Conservation (phyloP, 352 stramenopile genomes). For the Globisporangium ultimum region DNA sequence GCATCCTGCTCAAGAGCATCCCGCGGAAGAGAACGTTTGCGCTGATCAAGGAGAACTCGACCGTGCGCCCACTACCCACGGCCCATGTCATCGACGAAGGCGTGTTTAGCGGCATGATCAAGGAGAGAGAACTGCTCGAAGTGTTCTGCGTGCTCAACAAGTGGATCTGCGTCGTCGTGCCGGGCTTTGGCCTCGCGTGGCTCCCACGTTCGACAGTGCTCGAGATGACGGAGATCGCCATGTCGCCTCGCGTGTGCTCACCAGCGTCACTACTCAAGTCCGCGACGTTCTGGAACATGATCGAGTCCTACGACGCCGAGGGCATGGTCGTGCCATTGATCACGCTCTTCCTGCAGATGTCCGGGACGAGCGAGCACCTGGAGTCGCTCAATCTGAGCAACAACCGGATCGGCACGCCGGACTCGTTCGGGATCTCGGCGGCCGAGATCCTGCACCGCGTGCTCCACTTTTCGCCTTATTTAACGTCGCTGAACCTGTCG, state of each 20-base stretch:
- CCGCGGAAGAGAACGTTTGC: slow-evolving; percentile 40
- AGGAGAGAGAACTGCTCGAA: slow-evolving; percentile 41
- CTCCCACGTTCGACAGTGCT: slow-evolving; percentile 38
- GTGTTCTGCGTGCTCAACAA: slow-evolving; percentile 56
- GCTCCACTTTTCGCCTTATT: slow-evolving; percentile 56
- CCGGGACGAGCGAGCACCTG: slow-evolving; percentile 43
- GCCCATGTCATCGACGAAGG: slow-evolving; percentile 39
- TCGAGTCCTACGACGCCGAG: slow-evolving; percentile 38
- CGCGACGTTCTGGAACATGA: slow-evolving; percentile 53
- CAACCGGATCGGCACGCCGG: slow-evolving; percentile 52
- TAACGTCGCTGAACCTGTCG: slow-evolving; percentile 43
- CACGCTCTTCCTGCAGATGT: slow-evolving; percentile 55
- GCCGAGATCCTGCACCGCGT: slow-evolving; percentile 49
- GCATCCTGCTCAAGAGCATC: slow-evolving; percentile 46
- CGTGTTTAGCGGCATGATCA: slow-evolving; percentile 36
- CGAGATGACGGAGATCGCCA: slow-evolving; percentile 49
- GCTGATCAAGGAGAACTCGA: slow-evolving; percentile 42
- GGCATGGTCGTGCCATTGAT: slow-evolving; percentile 49
- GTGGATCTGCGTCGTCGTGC: slow-evolving; percentile 50
- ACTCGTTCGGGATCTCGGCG: slow-evolving; percentile 46
- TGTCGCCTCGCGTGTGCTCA: slow-evolving; percentile 48
- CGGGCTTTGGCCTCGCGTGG: slow-evolving; percentile 55
- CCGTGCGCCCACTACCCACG: slow-evolving; percentile 38
- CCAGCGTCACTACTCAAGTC: slow-evolving; percentile 36
- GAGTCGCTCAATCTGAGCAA: slow-evolving; percentile 56